Evolutionary conservation across 805 yeast species (phyloP), one percentile per base, ranked within the genome.

Genomic region (Lipomyces yamadae): DNA sequence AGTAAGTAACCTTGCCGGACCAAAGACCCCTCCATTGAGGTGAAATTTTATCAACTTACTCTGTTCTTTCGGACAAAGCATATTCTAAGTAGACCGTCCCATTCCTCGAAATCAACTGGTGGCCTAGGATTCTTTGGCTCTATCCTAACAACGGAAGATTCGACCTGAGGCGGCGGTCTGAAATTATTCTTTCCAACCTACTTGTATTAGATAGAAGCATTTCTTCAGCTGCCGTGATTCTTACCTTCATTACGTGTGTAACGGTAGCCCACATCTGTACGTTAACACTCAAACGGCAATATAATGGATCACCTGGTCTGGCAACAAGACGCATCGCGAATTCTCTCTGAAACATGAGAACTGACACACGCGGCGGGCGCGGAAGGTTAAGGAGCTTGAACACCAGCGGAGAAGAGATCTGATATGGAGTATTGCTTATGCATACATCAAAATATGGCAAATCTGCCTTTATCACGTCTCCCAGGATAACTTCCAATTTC

Each of bases 191-290:
- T 90, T 32, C 98, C 98, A 37, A 95, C 99, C 70, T 67, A 54
- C 4, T 3, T 11, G 34, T 30, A 8, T 24, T 53, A 35, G 30
- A 11, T 24, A 34, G 24, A n/a, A 15, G 3, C 24, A 24, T n/a
- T n/a, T 11, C 6, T n/a, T 8, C 15, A 15, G n/a, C n/a, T 24
- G 48, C 48, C 39, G n/a, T 42, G 15, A 15, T 42, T 18, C 45
- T 2, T 50, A 66, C 70, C 79, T 95, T 95, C 99, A 95, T 95
- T 62, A 95, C 91, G 77, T 95, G 99, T 6, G 96, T 92, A 15
- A 95, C 98, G 71, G 91, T 91, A n/a, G 98, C 97, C 98, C 98
- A 95, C 98, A 95, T 94, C 76, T 95, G 99, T 0, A 95, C 98
- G 76, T 95, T 95, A 37, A 97, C 98, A 39, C 97, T 89, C 63